phyloP scores from a whole-genome alignment of 768 basidiomycete genomes.

The Piloderma croceum region DNA sequence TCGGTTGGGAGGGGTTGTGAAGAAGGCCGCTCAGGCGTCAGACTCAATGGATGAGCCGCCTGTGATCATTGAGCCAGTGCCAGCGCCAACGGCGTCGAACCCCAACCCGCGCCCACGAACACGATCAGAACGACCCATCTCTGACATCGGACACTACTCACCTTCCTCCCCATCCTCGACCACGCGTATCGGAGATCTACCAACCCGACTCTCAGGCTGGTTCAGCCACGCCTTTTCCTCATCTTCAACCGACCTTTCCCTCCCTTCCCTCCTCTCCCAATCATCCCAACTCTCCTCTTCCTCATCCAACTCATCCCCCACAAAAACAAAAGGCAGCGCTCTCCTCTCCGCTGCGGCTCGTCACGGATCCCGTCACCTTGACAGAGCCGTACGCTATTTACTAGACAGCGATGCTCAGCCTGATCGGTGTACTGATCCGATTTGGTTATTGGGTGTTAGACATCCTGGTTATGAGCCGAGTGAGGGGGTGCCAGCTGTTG shows the following conservation, averaged over 20 bases:
- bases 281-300: slow-evolving; percentile 19
- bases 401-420: slow-evolving; percentile 85
- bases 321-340: slow-evolving; percentile 43
- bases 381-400: slow-evolving; percentile 85
- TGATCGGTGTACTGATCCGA: slow-evolving; percentile 75
- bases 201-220: slow-evolving; percentile 78
- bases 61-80: slow-evolving; percentile 64
- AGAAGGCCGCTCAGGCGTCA: slow-evolving; percentile 15
- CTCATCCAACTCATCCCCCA: slow-evolving; percentile 27
- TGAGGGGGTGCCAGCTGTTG: too few relatives aligned
- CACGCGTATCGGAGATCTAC: slow-evolving; percentile 62
- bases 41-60: slow-evolving; percentile 47
- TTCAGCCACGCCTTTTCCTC: slow-evolving; percentile 76
- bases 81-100: too few relatives aligned
- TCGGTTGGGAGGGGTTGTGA: slow-evolving; percentile 34
- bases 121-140: slow-evolving; percentile 56
- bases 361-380: slow-evolving; percentile 66
- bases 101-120: slow-evolving; percentile 48
- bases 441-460: slow-evolving; percentile 85
- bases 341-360: slow-evolving; percentile 67
- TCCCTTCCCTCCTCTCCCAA: slow-evolving; percentile 53
- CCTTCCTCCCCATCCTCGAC: slow-evolving; percentile 44
- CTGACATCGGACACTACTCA: too few relatives aligned
- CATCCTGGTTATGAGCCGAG: slow-evolving; percentile 71
- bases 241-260: slow-evolving; percentile 66